phyloP scores from a whole-genome alignment of 2,329 filamentous ascomycete genomes.

The Diaporthe sp. region DNA sequence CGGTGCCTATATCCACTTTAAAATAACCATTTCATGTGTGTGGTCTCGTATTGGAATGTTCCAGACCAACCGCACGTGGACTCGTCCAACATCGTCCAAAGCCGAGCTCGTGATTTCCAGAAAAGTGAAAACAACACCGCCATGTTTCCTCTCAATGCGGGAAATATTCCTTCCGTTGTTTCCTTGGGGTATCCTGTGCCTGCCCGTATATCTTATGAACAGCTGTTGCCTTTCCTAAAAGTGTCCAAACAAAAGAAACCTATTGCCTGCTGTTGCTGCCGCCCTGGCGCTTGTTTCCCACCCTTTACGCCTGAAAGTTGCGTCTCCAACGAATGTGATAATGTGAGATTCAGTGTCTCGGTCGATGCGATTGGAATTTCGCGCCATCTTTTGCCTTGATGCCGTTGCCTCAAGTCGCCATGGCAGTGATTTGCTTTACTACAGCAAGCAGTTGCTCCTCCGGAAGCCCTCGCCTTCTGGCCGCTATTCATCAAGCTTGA shows the following conservation, averaged over 20 bases:
- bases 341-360: background rate
- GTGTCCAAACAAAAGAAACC: slow-evolving; percentile 1
- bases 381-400: background rate
- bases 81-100: background rate
- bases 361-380: background rate
- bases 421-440: background rate
- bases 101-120: background rate
- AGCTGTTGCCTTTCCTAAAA: background rate
- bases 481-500: slow-evolving; percentile 60
- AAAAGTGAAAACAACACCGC: background rate
- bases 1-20: background rate
- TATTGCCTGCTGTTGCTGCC: background rate
- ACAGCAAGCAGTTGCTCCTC: background rate
- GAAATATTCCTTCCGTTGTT: background rate
- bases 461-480: background rate
- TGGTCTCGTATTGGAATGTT: background rate
- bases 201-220: slow-evolving; percentile 4
- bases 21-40: background rate
- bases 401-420: background rate
- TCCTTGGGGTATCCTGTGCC: slow-evolving; percentile 22
- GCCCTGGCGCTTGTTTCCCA: background rate
- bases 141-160: background rate
- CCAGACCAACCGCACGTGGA: background rate
- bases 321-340: background rate
- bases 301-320: background rate